Evolutionary conservation across 345 rosid genomes (phyloP).

Genomic region (Psidium friedrichsthalianum): DNA sequence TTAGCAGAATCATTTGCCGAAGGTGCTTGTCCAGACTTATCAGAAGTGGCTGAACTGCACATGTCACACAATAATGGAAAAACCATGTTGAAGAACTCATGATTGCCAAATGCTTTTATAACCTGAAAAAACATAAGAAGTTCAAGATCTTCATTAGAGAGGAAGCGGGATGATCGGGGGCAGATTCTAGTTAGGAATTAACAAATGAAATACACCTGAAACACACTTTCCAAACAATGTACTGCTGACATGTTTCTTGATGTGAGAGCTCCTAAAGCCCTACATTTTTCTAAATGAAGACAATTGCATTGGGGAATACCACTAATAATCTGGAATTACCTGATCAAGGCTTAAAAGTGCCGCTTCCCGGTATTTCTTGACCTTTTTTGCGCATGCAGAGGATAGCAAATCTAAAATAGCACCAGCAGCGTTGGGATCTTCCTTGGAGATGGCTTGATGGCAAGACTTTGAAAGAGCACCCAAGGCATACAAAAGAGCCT

Average conservation of each 20-base stretch:
- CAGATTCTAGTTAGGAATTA: not conserved
- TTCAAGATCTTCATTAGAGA: not conserved
- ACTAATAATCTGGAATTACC: slow-evolving; percentile 21
- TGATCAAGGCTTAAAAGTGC: slow-evolving; percentile 68
- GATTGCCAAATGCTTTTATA: slow-evolving; percentile 60
- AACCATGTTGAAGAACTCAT: slow-evolving; percentile 57
- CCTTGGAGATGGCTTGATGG: slow-evolving; percentile 57
- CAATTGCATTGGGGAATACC: not conserved
- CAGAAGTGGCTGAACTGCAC: slow-evolving; percentile 41
- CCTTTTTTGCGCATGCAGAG: slow-evolving; percentile 70
- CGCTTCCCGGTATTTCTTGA: slow-evolving; percentile 75
- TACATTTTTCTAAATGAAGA: not conserved
- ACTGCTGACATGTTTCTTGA: not conserved
- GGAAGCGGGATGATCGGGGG: not conserved
- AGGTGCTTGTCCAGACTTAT: slow-evolving; percentile 25
- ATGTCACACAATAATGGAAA: slow-evolving; percentile 65
- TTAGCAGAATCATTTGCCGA: slow-evolving; percentile 32
- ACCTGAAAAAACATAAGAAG: slow-evolving; percentile 29
- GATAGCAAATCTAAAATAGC: slow-evolving; percentile 51
- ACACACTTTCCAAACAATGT: not conserved
- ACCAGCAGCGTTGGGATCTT: slow-evolving; percentile 46
- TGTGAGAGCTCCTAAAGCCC: not conserved
- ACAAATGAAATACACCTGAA: not conserved
- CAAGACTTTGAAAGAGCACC: slow-evolving; percentile 71
- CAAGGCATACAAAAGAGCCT: slow-evolving; percentile 63